Conservation (phyloP, 495 filamentous ascomycete species). For the Aeminium ludgeri region DNA sequence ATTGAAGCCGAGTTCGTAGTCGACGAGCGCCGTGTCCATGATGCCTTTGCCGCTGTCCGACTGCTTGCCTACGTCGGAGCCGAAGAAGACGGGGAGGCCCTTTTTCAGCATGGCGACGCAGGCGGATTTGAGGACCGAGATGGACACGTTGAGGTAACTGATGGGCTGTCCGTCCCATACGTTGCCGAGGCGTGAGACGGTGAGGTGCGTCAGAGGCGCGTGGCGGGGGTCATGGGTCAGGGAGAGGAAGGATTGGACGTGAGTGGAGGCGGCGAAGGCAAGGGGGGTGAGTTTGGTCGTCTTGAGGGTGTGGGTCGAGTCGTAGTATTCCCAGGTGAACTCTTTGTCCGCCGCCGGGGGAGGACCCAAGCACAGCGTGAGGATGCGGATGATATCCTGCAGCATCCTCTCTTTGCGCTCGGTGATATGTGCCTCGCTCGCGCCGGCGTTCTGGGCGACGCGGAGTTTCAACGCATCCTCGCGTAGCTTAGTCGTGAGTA, state of each 20-base stretch:
- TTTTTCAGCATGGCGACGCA: constrained; percentile 59
- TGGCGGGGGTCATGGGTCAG: constrained; percentile 75
- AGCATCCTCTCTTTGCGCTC: constrained; percentile 52
- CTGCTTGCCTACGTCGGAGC: constrained; percentile 73
- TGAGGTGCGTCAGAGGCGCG: constrained; percentile 48
- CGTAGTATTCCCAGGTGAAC: constrained; percentile 64
- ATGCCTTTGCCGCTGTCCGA: constrained; percentile 46
- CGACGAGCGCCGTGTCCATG: constrained; percentile 55
- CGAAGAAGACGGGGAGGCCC: constrained; percentile 72
- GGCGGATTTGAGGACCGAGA: constrained; percentile 49
- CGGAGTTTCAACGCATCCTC: constrained; percentile 59
- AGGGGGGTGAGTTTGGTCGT: constrained; percentile 36
- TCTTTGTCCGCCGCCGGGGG: constrained; percentile 47
- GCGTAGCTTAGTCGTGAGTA: constrained; percentile 74
- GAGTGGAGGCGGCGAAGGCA: constrained; percentile 42
- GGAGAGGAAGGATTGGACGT: constrained; percentile 49
- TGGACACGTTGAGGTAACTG: constrained; percentile 69
- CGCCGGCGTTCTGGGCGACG: constrained; percentile 23
- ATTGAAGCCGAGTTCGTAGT: constrained; percentile 59
- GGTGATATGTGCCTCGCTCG: constrained; percentile 26
- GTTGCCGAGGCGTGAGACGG: constrained; percentile 63
- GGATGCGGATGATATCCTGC: constrained; percentile 56
- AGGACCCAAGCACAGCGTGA: constrained; percentile 62
- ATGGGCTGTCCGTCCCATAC: constrained; percentile 52
- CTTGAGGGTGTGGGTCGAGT: constrained; percentile 43